Conservation (phyloP, 2,329 filamentous ascomycete species). For the Penicillium italicum region DNA sequence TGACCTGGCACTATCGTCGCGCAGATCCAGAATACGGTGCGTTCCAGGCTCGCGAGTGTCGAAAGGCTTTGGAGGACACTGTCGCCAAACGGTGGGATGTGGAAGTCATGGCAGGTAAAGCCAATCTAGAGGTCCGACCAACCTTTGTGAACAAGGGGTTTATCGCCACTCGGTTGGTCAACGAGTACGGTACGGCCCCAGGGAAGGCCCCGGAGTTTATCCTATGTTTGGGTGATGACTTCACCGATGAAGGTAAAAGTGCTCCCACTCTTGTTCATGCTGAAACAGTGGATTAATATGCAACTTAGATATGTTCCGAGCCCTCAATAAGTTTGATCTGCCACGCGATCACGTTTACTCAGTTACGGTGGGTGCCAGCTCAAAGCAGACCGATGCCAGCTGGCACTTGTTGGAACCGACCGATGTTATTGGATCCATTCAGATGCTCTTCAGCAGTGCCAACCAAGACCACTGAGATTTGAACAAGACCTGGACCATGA, state of each 20-base stretch:
- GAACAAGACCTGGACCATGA: not conserved
- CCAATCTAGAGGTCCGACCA: slow-evolving; percentile 93
- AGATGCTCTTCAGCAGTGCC: slow-evolving; percentile 50
- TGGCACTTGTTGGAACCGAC: slow-evolving; percentile 87
- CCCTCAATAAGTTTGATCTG: slow-evolving; percentile 59
- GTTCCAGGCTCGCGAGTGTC: slow-evolving; percentile 75
- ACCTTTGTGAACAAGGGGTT: slow-evolving; percentile 98
- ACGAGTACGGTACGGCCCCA: slow-evolving; percentile 59
- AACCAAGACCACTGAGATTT: slow-evolving; percentile 25
- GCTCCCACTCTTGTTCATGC: no score
- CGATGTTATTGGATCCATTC: slow-evolving; percentile 72
- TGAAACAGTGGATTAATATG: not conserved
- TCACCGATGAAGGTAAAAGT: slow-evolving; percentile 85
- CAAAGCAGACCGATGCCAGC: slow-evolving; percentile 83
- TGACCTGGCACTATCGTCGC: slow-evolving; percentile 96
- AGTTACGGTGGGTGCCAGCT: slow-evolving; percentile 86
- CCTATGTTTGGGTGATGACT: slow-evolving; percentile 89
- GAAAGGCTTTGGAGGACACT: slow-evolving; percentile 72
- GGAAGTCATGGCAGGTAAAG: slow-evolving; percentile 95
- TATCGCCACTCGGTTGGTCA: slow-evolving; percentile 79
- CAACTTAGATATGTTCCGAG: slow-evolving; percentile 71
- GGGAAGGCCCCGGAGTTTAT: slow-evolving; percentile 73
- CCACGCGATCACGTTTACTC: slow-evolving; percentile 71
- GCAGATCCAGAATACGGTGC: slow-evolving; percentile 81
- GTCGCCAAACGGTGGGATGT: slow-evolving; percentile 81